Base-by-base conservation (phyloP, 345 rosid genomes). In the Aethionema arabicum region DNA sequence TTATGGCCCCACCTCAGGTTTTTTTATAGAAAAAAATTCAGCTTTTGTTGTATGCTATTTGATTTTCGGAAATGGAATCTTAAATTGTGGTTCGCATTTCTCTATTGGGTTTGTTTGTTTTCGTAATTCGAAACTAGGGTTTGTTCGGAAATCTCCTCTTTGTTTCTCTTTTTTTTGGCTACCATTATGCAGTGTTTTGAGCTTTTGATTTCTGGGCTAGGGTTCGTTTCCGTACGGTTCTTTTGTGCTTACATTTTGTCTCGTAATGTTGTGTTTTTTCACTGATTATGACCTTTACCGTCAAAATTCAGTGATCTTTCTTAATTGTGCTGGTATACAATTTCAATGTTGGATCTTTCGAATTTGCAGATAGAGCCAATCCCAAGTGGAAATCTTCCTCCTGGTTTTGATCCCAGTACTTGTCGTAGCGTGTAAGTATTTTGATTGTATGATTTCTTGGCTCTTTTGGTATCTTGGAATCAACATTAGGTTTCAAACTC, bases 401-500 rank as follows among this genome's bases (percentile, higher is more conserved):
- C 97, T 74, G 99, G 99, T 82, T 90, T 93, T 78, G 99, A 90
- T 87, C 96, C 90, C 59, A 85, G 78, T 68, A 78, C 85, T 84
- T 93, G 99, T 84, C 90, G 96, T 82, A 90, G 99, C 78, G 91
- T 93, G 99, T 93, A 85, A 93, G 97, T 85, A 68, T 80, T 78
- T 72, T 29, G 8, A 39, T 65, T 63, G 14, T 52, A n/a, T 44
- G n/a, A 13, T 13, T 14, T 13, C 41, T 10, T 21, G 27, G 27
- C 27, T 15, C 11, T 14, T 65, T 35, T 56, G n/a, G 59, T 68
- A 2, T 15, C 11, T 31, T 58, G 15, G 16, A 30, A 50, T 8
- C 49, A 38, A 40, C 27, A 5, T 57, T 14, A 15, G 5, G 15
- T 14, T 31, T 42, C 2, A 42, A 30, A 2, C 12, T 4, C n/a